Percentiles rank a stretch among this genome's conserved stretches.
These are phyloP conservation scores for Mucor indicus DNA, from an alignment of 371 early-diverging fungal genomes.

Conservation along the genomic window DNA sequence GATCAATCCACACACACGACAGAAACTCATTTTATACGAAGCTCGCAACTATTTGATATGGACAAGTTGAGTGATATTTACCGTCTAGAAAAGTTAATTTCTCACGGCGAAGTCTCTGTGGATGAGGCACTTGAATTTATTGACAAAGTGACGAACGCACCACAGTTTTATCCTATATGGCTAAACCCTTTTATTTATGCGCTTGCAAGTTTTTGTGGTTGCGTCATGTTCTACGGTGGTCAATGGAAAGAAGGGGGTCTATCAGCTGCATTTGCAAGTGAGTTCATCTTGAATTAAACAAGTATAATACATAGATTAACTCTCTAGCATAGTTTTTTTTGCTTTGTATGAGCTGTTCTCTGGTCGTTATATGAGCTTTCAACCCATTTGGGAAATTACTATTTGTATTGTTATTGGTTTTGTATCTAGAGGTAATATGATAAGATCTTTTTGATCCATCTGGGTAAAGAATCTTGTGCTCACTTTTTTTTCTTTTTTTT, in stretches of 20 bases:
- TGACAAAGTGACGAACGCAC: slow-evolving; percentile 36
- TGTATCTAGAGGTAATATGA: slow-evolving; percentile 54
- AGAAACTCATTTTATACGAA: slow-evolving; percentile 72
- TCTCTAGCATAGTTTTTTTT: slow-evolving; percentile 27
- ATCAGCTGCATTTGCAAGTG: slow-evolving; percentile 44
- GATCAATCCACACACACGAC: slow-evolving; percentile 75
- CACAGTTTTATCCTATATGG: slow-evolving; percentile 50
- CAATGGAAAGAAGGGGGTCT: slow-evolving; percentile 39
- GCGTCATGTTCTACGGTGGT: slow-evolving; percentile 45
- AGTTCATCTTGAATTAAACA: slow-evolving; percentile 3
- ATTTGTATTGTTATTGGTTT: slow-evolving; percentile 69
- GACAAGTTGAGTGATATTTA: slow-evolving; percentile 59
- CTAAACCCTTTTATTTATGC: slow-evolving; percentile 49
- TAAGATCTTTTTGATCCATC: no score
- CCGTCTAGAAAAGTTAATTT: slow-evolving; percentile 48
- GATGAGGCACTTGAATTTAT: slow-evolving; percentile 55
- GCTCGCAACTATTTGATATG: slow-evolving; percentile 67
- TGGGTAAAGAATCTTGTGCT: neutral
- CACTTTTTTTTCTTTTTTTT: slow-evolving; percentile 1
- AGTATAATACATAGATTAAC: no score
- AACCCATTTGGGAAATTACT: slow-evolving; percentile 68
- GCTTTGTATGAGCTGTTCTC: slow-evolving; percentile 41
- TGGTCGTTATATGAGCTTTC: slow-evolving; percentile 36
- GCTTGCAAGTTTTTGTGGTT: slow-evolving; percentile 48
- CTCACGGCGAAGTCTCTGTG: slow-evolving; percentile 51